Evolutionary conservation across 176 grass and related monocot genomes (phyloP).

Genomic region (Rhipidocladum racemiflorum): DNA sequence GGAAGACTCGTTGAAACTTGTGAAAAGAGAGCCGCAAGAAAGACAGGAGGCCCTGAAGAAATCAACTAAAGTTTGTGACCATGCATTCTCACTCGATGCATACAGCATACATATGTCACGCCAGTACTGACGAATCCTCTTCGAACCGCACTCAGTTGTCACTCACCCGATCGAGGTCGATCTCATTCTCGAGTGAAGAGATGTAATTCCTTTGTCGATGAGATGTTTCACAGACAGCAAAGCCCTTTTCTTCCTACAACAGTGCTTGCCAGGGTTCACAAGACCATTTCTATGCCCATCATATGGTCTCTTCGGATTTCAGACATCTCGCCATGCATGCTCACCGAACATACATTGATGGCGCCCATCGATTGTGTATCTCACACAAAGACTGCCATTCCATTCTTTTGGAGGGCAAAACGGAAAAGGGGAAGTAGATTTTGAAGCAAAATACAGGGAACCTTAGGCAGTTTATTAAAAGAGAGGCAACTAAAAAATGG

Average conservation of each 20-base stretch:
- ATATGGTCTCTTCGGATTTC: background rate
- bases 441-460: background rate
- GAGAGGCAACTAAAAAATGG: background rate
- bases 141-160: background rate
- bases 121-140: background rate
- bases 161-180: conserved; percentile 21
- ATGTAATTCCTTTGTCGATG: background rate
- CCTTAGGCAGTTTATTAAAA: background rate
- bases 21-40: background rate
- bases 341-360: conserved; percentile 25
- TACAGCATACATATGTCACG: background rate
- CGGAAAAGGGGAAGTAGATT: background rate
- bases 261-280: background rate
- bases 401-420: background rate
- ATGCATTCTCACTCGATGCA: background rate
- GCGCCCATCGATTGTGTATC: background rate
- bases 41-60: background rate
- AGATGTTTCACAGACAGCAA: background rate
- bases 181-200: conserved; percentile 12
- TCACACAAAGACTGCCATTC: background rate
- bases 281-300: background rate
- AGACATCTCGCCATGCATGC: background rate
- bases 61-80: background rate
- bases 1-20: conserved; percentile 1
- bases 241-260: background rate